Evolutionary conservation across 106 monocot genomes (phyloP).

Genomic region (Dendrobium nobile): DNA sequence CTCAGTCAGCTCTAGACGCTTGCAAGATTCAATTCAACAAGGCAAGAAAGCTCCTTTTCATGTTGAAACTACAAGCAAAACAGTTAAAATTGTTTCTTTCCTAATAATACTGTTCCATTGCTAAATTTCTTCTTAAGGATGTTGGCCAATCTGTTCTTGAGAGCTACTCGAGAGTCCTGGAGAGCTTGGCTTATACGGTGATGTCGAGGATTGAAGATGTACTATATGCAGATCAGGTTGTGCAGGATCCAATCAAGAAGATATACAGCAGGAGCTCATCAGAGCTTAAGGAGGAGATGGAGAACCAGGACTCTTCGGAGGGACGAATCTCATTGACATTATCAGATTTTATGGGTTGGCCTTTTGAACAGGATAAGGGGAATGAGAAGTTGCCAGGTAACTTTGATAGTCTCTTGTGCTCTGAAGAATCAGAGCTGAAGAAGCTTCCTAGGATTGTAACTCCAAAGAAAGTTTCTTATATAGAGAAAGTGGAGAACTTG

Average conservation of each 20-base stretch:
- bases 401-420: neutral
- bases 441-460: conserved; percentile 19
- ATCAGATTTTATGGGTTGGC: conserved; percentile 89
- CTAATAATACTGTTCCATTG: neutral
- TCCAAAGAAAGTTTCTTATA: conserved; percentile 50
- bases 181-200: conserved; percentile 76
- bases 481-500: conserved; percentile 49
- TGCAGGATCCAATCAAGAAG: conserved; percentile 33
- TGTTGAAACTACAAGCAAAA: neutral
- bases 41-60: conserved; percentile 19
- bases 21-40: conserved; percentile 81
- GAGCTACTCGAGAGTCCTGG: conserved; percentile 87
- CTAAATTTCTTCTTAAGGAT: conserved; percentile 40
- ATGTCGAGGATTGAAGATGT: conserved; percentile 93
- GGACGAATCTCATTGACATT: conserved; percentile 62
- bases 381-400: conserved; percentile 19
- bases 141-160: conserved; percentile 81
- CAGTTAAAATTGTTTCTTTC: neutral
- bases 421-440: conserved; percentile 14
- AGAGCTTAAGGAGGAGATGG: conserved; percentile 7
- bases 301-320: conserved; percentile 46
- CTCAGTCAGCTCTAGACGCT: conserved; percentile 83
- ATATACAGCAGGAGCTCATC: conserved; percentile 13
- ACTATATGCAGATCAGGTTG: conserved; percentile 45
- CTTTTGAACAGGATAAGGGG: conserved; percentile 46